A percentile compares a stretch with the other conserved stretches of the same genome.
Conservation (phyloP, 345 rosid genomes). For the Orychophragmus violaceus region DNA sequence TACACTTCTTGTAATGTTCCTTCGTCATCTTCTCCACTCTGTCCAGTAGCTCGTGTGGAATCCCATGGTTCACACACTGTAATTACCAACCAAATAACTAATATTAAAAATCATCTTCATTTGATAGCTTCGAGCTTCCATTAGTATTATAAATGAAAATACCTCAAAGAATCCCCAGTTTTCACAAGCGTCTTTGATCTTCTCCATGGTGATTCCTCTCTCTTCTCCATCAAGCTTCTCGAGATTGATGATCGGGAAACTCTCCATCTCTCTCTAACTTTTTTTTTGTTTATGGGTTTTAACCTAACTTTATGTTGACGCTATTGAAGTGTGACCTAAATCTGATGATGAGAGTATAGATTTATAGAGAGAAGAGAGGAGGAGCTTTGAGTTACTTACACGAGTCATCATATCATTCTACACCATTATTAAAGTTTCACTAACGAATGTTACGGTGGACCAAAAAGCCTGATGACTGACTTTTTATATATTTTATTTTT, state of each 20-base stretch:
- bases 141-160: neutral
- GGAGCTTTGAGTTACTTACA: conserved; percentile 22
- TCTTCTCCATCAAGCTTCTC: conserved; percentile 65
- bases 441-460: neutral
- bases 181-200: conserved; percentile 90
- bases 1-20: conserved; percentile 71
- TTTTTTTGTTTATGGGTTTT: neutral
- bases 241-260: conserved; percentile 62
- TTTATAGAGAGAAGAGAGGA: conserved; percentile 15
- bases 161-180: conserved; percentile 99
- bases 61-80: conserved; percentile 79
- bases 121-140: neutral
- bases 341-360: neutral
- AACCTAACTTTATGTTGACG: conserved; percentile 21
- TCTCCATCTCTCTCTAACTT: conserved; percentile 40
- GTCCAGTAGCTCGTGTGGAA: conserved; percentile 60
- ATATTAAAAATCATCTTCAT: no score
- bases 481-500: neutral
- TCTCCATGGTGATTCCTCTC: conserved; percentile 51
- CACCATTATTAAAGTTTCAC: neutral
- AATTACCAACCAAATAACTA: neutral
- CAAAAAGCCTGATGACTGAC: neutral
- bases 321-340: conserved; percentile 11
- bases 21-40: conserved; percentile 67
- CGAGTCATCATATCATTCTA: conserved; percentile 7